These are phyloP conservation scores for Lophiotrema nucula DNA, from an alignment of 495 filamentous ascomycete genomes.

Conservation along the genomic window DNA sequence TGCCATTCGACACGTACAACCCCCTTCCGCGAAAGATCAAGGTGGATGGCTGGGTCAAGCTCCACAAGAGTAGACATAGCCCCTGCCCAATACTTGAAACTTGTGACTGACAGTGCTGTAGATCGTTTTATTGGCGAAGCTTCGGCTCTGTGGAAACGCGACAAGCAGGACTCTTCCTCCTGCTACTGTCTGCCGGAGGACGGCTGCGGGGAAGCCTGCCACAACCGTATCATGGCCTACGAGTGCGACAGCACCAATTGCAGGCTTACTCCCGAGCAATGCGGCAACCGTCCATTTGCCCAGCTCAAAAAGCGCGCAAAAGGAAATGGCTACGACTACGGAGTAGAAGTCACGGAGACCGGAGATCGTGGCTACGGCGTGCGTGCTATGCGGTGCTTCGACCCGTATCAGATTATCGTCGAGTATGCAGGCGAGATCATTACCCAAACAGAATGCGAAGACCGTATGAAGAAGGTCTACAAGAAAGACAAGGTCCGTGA, in stretches of 20 bases:
- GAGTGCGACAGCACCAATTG: constrained; percentile 94
- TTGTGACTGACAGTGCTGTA: constrained; percentile 38
- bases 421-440: constrained; percentile 98
- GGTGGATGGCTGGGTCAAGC: constrained; percentile 84
- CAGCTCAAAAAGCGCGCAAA: constrained; percentile 73
- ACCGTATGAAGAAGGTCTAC: constrained; percentile 87
- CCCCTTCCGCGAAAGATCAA: constrained; percentile 84
- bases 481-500: constrained; percentile 79
- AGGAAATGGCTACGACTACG: constrained; percentile 69
- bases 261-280: constrained; percentile 64
- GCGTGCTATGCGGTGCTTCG: constrained; percentile 81
- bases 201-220: constrained; percentile 84
- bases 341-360: constrained; percentile 93
- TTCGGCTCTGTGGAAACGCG: constrained; percentile 78
- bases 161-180: constrained; percentile 67
- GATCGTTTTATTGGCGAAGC: constrained; percentile 93
- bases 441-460: constrained; percentile 87
- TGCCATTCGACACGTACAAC: constrained; percentile 86
- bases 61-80: constrained; percentile 91
- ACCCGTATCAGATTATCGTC: constrained; percentile 91
- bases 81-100: neutral
- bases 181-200: constrained; percentile 77
- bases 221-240: constrained; percentile 94
- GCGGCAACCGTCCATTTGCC: constrained; percentile 84
- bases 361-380: constrained; percentile 85